These are phyloP conservation scores for Dendrothele bispora DNA, from an alignment of 768 basidiomycete species.

Conservation along the genomic window DNA sequence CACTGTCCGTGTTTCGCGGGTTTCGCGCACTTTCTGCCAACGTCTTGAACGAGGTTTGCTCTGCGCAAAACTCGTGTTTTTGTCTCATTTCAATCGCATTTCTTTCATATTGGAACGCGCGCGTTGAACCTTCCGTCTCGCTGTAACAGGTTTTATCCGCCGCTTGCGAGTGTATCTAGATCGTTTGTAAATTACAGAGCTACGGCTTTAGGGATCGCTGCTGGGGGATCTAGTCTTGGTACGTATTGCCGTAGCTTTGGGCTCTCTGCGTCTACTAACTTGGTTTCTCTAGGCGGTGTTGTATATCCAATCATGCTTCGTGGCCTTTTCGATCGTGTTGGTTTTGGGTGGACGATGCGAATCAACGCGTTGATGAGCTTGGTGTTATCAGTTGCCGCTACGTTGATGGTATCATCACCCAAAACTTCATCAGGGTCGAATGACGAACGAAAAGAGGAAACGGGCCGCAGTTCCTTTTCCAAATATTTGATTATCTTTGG, in stretches of 20 bases:
- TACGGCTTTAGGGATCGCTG: slow-evolving; percentile 69
- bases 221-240: slow-evolving; percentile 71
- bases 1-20: not conserved
- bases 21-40: not conserved
- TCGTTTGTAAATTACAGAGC: slow-evolving; percentile 66
- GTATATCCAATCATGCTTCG: slow-evolving; percentile 68
- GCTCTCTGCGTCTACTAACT: not conserved
- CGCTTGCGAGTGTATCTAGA: slow-evolving; percentile 64
- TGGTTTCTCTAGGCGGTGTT: slow-evolving; percentile 51
- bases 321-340: slow-evolving; percentile 50
- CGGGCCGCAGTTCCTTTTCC: no score
- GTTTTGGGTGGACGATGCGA: slow-evolving; percentile 65
- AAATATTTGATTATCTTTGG: not conserved
- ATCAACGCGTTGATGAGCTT: slow-evolving; percentile 53
- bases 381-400: no score
- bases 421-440: no score
- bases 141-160: slow-evolving; percentile 63
- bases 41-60: not conserved
- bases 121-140: no score
- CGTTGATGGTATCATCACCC: no score
- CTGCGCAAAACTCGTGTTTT: not conserved
- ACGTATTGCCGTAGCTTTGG: slow-evolving; percentile 8
- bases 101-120: no score
- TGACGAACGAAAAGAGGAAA: no score
- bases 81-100: slow-evolving; percentile 4